phyloP scores from a whole-genome alignment of 1,284 basidiomycete species.

The Wolfiporia cocos region DNA sequence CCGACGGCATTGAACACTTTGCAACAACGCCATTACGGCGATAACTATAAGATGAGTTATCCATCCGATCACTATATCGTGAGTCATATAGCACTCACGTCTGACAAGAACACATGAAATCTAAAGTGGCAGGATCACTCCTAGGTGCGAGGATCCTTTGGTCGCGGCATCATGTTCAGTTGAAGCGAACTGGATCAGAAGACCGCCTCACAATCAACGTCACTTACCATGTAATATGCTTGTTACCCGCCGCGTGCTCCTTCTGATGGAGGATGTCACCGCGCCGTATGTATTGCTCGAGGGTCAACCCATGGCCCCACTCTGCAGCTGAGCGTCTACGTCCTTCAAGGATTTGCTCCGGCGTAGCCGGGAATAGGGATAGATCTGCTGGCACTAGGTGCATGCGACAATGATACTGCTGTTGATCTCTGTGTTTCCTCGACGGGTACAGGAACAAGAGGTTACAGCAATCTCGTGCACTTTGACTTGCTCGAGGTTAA shows the following conservation, averaged over 20 bases:
- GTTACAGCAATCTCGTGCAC: too few relatives aligned
- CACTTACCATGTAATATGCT: constrained; percentile 32
- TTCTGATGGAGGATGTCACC: constrained; percentile 28
- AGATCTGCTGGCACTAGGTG: constrained; percentile 16
- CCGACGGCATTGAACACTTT: constrained; percentile 10
- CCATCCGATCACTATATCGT: neutral
- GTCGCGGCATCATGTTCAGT: too few relatives aligned
- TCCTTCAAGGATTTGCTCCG: constrained; percentile 27
- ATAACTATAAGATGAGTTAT: constrained; percentile 15
- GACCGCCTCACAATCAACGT: too few relatives aligned
- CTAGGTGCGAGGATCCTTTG: constrained; percentile 39
- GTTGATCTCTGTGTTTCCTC: too few relatives aligned
- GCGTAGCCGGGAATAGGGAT: constrained; percentile 25
- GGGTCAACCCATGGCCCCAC: constrained; percentile 29
- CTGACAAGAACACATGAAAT: constrained; percentile 40
- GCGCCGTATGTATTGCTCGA: constrained; percentile 31
- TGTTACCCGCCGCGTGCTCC: constrained; percentile 31
- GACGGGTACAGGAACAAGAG: too few relatives aligned
- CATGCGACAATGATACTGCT: too few relatives aligned
- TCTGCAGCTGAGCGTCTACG: constrained; percentile 27
- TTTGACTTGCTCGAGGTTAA: too few relatives aligned
- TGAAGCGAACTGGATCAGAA: too few relatives aligned
- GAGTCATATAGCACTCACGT: constrained; percentile 30
- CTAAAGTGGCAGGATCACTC: constrained; percentile 29
- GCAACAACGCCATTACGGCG: constrained; percentile 22